Percentiles rank a stretch among this genome's conserved stretches.
Conservation (phyloP, 169 alveolate species). For the Eimeria sp. region DNA sequence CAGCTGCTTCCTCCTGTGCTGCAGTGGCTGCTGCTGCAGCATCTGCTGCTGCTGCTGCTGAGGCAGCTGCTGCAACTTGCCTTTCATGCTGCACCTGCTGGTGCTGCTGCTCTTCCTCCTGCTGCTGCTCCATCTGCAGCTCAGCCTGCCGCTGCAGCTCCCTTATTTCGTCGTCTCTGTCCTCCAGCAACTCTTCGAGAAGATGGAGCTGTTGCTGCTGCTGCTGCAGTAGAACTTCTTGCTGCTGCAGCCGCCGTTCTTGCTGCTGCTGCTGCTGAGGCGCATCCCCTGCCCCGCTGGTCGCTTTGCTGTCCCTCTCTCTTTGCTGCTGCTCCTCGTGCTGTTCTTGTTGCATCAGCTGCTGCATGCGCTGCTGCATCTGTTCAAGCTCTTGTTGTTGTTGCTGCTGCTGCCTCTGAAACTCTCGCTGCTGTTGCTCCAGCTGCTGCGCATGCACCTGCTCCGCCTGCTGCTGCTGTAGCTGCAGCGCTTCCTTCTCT, state of each 20-base stretch:
- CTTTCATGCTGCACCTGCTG: background rate
- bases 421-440: constrained; percentile 52
- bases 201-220: constrained; percentile 55
- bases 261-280: constrained; percentile 47
- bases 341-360: constrained; percentile 32
- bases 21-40: constrained; percentile 46
- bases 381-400: background rate
- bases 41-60: constrained; percentile 28
- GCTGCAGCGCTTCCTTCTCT: constrained; percentile 31
- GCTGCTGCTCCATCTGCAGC: constrained; percentile 41
- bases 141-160: constrained; percentile 54
- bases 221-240: background rate
- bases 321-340: constrained; percentile 4
- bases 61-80: constrained; percentile 14
- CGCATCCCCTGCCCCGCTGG: background rate
- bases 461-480: constrained; percentile 39
- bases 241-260: constrained; percentile 23
- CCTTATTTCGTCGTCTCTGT: constrained; percentile 25
- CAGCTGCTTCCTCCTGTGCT: background rate
- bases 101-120: constrained; percentile 37
- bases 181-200: constrained; percentile 15
- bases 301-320: background rate
- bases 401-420: constrained; percentile 47
- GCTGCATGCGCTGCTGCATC: constrained; percentile 20
- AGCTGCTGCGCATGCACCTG: constrained; percentile 18